Percentiles rank a stretch among this genome's conserved stretches.
Conservation (phyloP, 179 eudicot species). For the Silene noctiflora region DNA sequence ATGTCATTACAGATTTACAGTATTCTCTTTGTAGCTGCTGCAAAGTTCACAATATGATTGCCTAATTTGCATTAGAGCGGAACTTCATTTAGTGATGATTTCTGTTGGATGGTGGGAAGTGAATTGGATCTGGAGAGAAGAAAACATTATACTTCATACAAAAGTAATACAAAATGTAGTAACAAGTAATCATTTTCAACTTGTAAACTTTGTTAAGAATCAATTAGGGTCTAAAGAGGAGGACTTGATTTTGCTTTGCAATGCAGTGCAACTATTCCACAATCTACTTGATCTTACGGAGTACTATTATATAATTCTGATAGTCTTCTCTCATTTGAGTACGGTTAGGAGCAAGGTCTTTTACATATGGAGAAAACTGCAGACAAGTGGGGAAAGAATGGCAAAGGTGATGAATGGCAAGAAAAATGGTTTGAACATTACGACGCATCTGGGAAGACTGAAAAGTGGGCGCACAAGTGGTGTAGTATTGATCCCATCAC, state of each 20-base stretch:
- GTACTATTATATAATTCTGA: constrained; percentile 2
- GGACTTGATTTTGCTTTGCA: constrained; percentile 2
- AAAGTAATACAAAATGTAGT: background rate
- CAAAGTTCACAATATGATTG: constrained; percentile 7
- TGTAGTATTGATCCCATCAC: constrained; percentile 82
- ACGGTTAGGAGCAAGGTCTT: constrained; percentile 53
- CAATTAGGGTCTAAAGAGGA: background rate
- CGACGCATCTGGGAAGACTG: constrained; percentile 71
- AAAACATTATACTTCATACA: background rate
- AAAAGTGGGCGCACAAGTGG: constrained; percentile 93
- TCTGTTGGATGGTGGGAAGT: background rate
- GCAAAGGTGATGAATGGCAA: constrained; percentile 73
- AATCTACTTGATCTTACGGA: background rate
- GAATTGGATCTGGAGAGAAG: background rate
- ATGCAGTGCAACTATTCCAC: background rate
- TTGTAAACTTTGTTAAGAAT: background rate
- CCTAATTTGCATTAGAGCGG: too few species aligned
- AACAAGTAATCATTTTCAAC: background rate
- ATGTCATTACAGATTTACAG: background rate
- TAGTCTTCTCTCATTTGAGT: background rate
- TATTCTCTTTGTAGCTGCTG: background rate
- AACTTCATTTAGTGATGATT: background rate
- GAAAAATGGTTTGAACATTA: constrained; percentile 84
- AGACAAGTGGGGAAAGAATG: constrained; percentile 88
- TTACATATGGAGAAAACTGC: constrained; percentile 74